Conservation (phyloP, 2,329 filamentous ascomycete genomes). For the Trichoderma sp. region DNA sequence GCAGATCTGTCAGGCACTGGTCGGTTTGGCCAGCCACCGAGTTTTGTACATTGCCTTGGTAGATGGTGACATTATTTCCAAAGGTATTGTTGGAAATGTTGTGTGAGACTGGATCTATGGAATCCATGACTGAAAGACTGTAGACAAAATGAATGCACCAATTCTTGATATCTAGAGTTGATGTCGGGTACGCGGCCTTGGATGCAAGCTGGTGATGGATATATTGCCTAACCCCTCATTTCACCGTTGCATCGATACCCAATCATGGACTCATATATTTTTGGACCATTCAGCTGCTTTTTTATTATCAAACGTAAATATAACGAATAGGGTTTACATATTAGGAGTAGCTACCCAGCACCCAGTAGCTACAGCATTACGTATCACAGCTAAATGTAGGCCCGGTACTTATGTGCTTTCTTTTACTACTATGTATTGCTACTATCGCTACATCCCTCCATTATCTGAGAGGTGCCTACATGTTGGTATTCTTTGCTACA, state of each 20-base stretch:
- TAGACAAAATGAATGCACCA: fast-evolving
- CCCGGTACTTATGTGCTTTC: no score
- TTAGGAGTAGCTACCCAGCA: no score
- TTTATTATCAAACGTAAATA: not conserved
- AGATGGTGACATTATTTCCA: not conserved
- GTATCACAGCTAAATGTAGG: no score
- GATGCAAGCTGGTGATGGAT: not conserved
- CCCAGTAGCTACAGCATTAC: no score
- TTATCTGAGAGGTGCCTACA: no score
- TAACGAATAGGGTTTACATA: not conserved
- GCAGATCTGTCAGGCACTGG: not conserved
- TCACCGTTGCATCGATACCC: not conserved
- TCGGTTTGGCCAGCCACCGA: not conserved
- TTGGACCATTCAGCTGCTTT: not conserved
- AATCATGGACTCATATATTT: not conserved
- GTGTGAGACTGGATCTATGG: fast-evolving
- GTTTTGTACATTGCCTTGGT: not conserved
- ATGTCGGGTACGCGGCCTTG: not conserved
- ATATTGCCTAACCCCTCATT: not conserved
- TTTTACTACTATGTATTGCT: no score
- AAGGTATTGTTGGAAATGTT: not conserved
- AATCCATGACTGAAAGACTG: not conserved
- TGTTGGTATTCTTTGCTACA: not conserved
- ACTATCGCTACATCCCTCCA: no score
- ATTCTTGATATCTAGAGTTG: not conserved